Base-by-base conservation (phyloP, 2,329 filamentous ascomycete genomes). In the Calonectria pauciramosa region DNA sequence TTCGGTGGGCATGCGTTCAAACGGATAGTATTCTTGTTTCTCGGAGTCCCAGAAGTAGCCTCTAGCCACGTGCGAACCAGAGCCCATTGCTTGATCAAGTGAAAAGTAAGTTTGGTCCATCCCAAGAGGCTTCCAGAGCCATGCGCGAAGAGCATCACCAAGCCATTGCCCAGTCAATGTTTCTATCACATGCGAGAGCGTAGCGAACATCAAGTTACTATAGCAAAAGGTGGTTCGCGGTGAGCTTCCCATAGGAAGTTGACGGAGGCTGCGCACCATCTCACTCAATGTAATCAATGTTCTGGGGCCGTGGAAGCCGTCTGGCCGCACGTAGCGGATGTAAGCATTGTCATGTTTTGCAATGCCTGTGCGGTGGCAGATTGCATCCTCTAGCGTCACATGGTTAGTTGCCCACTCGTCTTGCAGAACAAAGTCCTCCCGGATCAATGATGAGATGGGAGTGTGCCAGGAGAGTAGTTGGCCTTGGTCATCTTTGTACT, bases 341-440 rank as follows among this genome's bases (percentile, higher is more conserved):
- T 60, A 60, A 1, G 56, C 81, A 72, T 65, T 70, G 73, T 87
- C 86, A 79, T 86, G 87, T 63, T 82, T 70, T 3, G 89, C 84
- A 67, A 89, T 84, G 8, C 89, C 89, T 0, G 86, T 88, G 8
- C 88, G 83, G 77, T 91, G 89, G 68, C 86, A 86, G 0, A 91
- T 82, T 1, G 87, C 85, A 73, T 91, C 89, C 71, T 90, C 87
- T 6, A 91, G 77, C 0, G 88, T 91, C 65, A 89, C 80, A 75
- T 88, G 85, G 18, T 82, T 78, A 1, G 88, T 90, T 20, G 85
- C 84, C 72, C 84, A 85, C 1, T 83, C 78, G 59, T 87, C 86
- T 2, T 83, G 76, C 23, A 90, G 83, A 4, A 89, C 84, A 72
- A 90, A 90, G 56, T 90, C 88, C 0, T 86, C 85, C 2, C 83